These are phyloP conservation scores for Elsinoe batatas DNA, from an alignment of 2,329 filamentous ascomycete species.

Conservation along the genomic window DNA sequence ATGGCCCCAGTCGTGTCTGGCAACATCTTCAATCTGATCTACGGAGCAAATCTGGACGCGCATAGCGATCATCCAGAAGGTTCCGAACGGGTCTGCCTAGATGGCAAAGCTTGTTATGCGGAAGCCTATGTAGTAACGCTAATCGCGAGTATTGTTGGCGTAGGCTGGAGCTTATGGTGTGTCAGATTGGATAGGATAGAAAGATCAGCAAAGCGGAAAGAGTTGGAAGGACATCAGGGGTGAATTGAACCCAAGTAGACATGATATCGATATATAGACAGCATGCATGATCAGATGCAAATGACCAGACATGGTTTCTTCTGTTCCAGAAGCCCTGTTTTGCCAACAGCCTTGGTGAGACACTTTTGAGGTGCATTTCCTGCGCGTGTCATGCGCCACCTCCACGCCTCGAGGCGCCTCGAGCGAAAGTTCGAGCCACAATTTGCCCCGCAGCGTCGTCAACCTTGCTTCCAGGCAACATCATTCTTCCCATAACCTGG, in stretches of 20 bases:
- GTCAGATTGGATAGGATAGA: constrained; percentile 50
- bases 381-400: constrained; percentile 2
- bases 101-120: constrained; percentile 72
- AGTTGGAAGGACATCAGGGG: constrained; percentile 13
- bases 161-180: constrained; percentile 59
- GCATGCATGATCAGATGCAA: background rate
- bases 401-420: background rate
- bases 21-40: constrained; percentile 87
- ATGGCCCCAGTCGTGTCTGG: constrained; percentile 77
- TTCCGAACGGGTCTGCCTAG: constrained; percentile 57
- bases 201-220: constrained; percentile 13
- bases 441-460: constrained; percentile 11
- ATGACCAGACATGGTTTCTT: background rate
- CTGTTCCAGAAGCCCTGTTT: background rate
- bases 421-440: background rate
- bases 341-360: too few relatives aligned
- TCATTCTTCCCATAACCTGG: background rate
- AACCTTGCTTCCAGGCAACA: constrained; percentile 13
- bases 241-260: background rate
- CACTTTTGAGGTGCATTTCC: background rate
- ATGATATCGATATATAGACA: background rate
- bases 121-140: constrained; percentile 74
- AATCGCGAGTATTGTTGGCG: constrained; percentile 57
- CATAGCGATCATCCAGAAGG: constrained; percentile 50
- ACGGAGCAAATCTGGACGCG: constrained; percentile 71